These are phyloP conservation scores for Sclerotinia glacialis DNA, from an alignment of 2,329 filamentous ascomycete genomes.

Conservation along the genomic window DNA sequence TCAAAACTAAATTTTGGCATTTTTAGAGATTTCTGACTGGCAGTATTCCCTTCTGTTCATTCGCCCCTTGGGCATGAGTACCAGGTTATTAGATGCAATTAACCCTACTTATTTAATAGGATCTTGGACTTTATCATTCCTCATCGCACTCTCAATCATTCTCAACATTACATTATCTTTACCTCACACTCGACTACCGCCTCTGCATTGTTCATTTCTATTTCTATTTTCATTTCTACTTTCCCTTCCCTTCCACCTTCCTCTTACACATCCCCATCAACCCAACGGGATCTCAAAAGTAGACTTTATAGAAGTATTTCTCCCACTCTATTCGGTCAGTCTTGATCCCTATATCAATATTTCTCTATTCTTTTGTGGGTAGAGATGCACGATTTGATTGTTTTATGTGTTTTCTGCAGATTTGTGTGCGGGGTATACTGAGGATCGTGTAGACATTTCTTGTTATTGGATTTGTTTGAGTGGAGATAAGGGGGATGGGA, in stretches of 20 bases:
- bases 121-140: too few species aligned
- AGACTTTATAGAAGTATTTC: slow-evolving; percentile 20
- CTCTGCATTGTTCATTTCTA: not conserved
- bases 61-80: not conserved
- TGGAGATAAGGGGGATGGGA: not conserved
- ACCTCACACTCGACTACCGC: too few species aligned
- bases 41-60: not conserved
- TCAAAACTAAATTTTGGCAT: not conserved
- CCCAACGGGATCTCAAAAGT: slow-evolving; percentile 17
- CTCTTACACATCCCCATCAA: too few species aligned
- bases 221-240: not conserved
- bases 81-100: not conserved
- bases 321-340: slow-evolving; percentile 19
- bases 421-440: not conserved
- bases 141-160: not conserved
- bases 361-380: not conserved
- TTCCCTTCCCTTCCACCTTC: not conserved
- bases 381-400: slow-evolving; percentile 2
- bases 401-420: slow-evolving; percentile 6
- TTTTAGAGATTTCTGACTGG: not conserved
- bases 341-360: slow-evolving; percentile 14
- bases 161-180: not conserved
- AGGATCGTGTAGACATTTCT: slow-evolving; percentile 10
- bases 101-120: not conserved
- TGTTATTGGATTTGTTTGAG: not conserved